phyloP scores from a whole-genome alignment of 495 filamentous ascomycete species.

The Penicillium cosmopolitanum region DNA sequence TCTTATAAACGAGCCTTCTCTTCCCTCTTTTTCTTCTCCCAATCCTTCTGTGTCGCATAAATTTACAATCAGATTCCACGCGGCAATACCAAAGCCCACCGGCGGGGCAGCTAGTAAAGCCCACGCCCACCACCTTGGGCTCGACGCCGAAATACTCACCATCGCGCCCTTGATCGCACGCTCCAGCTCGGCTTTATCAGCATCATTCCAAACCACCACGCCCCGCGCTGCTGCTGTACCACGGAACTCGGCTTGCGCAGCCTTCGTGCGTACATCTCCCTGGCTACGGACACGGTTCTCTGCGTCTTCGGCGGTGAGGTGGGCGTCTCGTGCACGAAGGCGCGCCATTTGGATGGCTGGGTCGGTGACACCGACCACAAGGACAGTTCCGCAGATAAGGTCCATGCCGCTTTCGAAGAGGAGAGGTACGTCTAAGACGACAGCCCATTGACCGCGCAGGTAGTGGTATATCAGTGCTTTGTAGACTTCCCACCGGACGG shows the following conservation, averaged over 20 bases:
- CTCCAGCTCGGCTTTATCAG: conserved; percentile 65
- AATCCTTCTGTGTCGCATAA: conserved; percentile 66
- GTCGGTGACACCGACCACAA: conserved; percentile 82
- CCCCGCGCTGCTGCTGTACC: conserved; percentile 61
- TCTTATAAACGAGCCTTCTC: conserved; percentile 69
- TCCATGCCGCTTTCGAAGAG: conserved; percentile 89
- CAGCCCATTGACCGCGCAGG: conserved; percentile 74
- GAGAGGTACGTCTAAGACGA: conserved; percentile 90
- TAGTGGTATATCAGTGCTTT: conserved; percentile 66
- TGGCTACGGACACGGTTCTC: conserved; percentile 81
- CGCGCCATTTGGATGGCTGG: conserved; percentile 78
- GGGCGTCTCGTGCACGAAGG: conserved; percentile 68
- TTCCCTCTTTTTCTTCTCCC: conserved; percentile 66
- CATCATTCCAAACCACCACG: conserved; percentile 87
- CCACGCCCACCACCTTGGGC: conserved; percentile 82
- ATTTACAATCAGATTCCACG: conserved; percentile 70
- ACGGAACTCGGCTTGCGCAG: conserved; percentile 65
- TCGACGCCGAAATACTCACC: conserved; percentile 58
- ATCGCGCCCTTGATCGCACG: conserved; percentile 65
- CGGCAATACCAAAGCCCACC: conserved; percentile 63
- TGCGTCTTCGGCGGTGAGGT: conserved; percentile 78
- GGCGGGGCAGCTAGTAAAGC: conserved; percentile 73
- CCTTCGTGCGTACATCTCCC: conserved; percentile 82
- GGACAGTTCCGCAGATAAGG: conserved; percentile 73
- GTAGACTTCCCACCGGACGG: conserved; percentile 77